A percentile compares a stretch with the other conserved stretches of the same genome.
These are phyloP conservation scores for Trichoderma lentiforme DNA, from an alignment of 2,329 filamentous ascomycete species.

Conservation along the genomic window DNA sequence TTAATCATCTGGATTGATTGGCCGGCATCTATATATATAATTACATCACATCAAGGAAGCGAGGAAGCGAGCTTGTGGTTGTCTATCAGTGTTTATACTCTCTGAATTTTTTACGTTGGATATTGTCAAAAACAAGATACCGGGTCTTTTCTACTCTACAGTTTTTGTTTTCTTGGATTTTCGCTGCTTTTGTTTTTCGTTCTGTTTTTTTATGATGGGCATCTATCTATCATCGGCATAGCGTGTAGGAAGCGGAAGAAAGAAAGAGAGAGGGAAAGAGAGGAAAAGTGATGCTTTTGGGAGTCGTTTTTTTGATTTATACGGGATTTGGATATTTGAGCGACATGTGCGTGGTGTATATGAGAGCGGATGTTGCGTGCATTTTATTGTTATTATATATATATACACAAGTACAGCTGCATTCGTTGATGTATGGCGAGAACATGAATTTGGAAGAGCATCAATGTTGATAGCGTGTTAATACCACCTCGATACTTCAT, in stretches of 20 bases:
- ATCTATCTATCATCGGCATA: conserved; percentile 1
- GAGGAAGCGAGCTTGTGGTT: background rate
- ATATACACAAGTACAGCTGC: background rate
- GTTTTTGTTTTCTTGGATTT: background rate
- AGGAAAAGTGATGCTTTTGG: background rate
- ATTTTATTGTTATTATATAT: background rate
- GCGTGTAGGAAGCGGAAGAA: background rate
- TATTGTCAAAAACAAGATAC: background rate
- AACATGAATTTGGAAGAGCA: background rate
- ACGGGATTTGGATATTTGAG: background rate
- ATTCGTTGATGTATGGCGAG: background rate
- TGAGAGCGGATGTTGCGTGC: background rate
- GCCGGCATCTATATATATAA: background rate
- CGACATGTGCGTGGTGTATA: background rate
- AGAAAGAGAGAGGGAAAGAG: background rate
- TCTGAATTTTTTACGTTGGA: background rate
- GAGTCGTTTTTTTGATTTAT: background rate
- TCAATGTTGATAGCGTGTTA: background rate
- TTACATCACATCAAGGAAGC: background rate
- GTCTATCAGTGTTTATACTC: background rate
- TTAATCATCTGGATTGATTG: background rate
- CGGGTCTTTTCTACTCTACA: background rate
- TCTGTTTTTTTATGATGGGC: background rate
- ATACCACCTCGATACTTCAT: background rate
- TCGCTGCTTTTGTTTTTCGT: background rate